phyloP scores from a whole-genome alignment of 352 stramenopile species.

The Phytopythium litorale region DNA sequence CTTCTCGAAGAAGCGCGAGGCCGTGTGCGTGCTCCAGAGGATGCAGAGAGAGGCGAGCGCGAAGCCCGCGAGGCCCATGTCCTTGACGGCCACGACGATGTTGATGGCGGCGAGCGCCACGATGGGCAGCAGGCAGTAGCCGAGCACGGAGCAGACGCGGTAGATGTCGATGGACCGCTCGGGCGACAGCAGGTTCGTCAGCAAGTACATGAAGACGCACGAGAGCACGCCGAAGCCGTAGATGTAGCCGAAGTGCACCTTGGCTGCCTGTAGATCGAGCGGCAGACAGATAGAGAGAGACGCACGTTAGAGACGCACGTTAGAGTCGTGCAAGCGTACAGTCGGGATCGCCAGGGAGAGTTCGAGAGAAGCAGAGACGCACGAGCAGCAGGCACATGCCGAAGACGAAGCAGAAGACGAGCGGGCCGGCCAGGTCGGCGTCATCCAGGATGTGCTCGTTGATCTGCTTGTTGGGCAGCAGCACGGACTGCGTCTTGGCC shows the following conservation, averaged over 20 bases:
- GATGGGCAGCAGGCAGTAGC: slow-evolving; percentile 97
- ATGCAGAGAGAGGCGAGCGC: slow-evolving; percentile 87
- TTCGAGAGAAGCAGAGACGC: slow-evolving; percentile 5
- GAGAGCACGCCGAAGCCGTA: slow-evolving; percentile 98
- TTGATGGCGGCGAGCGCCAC: slow-evolving; percentile 93
- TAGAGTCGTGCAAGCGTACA: too few relatives aligned
- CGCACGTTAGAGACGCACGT: too few relatives aligned
- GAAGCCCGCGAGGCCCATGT: slow-evolving; percentile 71
- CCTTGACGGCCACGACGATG: slow-evolving; percentile 89
- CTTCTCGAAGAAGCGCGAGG: slow-evolving; percentile 95
- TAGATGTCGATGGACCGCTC: slow-evolving; percentile 90
- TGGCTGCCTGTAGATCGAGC: slow-evolving; percentile 49
- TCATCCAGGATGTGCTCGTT: slow-evolving; percentile 90
- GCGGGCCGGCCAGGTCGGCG: slow-evolving; percentile 92
- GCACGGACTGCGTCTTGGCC: slow-evolving; percentile 94
- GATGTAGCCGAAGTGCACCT: slow-evolving; percentile 98
- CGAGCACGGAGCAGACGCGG: slow-evolving; percentile 93
- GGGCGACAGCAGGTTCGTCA: slow-evolving; percentile 95
- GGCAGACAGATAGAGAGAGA: too few relatives aligned
- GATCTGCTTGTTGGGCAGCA: slow-evolving; percentile 91
- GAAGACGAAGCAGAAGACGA: slow-evolving; percentile 94
- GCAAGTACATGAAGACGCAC: slow-evolving; percentile 93
- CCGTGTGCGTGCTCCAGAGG: slow-evolving; percentile 93
- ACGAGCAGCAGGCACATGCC: slow-evolving; percentile 93
- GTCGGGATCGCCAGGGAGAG: too few relatives aligned